Percentiles rank a stretch among this genome's conserved stretches.
phyloP scores from a whole-genome alignment of 768 basidiomycete species.

The Lenzites betulinus region DNA sequence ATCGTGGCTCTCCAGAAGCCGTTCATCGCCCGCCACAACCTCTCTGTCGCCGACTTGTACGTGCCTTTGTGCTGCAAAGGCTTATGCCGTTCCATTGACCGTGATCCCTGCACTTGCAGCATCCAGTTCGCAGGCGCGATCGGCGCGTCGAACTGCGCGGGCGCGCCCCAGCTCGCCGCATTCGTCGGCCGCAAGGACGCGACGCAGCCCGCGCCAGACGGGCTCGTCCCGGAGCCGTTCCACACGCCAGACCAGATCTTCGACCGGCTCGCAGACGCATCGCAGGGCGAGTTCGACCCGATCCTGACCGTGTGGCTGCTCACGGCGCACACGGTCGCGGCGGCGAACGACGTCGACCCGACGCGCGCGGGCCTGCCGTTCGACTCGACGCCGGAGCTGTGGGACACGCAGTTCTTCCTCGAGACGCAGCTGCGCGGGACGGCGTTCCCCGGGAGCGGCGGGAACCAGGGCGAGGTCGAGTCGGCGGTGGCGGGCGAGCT shows the following conservation, averaged over 20 bases:
- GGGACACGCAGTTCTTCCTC: constrained; percentile 33
- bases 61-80: neutral
- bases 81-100: no score
- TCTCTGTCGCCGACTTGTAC: constrained; percentile 14
- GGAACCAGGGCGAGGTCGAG: constrained; percentile 30
- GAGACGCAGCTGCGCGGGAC: constrained; percentile 31
- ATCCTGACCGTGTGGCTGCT: constrained; percentile 24
- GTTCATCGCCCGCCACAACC: constrained; percentile 10
- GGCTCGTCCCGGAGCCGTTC: constrained; percentile 27
- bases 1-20: constrained; percentile 12
- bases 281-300: constrained; percentile 23
- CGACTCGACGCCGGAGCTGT: constrained; percentile 29
- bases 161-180: constrained; percentile 45
- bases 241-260: constrained; percentile 26
- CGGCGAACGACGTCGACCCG: constrained; percentile 28
- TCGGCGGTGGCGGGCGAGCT: constrained; percentile 34
- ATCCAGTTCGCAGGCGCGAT: constrained; percentile 52
- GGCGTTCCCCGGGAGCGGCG: constrained; percentile 28
- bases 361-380: constrained; percentile 26
- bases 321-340: no score
- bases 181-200: constrained; percentile 32
- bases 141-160: constrained; percentile 44
- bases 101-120: constrained; percentile 8
- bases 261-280: constrained; percentile 17
- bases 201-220: constrained; percentile 23